phyloP scores from a whole-genome alignment of 176 grass and related monocot species.

The Triticum dicoccoides region DNA sequence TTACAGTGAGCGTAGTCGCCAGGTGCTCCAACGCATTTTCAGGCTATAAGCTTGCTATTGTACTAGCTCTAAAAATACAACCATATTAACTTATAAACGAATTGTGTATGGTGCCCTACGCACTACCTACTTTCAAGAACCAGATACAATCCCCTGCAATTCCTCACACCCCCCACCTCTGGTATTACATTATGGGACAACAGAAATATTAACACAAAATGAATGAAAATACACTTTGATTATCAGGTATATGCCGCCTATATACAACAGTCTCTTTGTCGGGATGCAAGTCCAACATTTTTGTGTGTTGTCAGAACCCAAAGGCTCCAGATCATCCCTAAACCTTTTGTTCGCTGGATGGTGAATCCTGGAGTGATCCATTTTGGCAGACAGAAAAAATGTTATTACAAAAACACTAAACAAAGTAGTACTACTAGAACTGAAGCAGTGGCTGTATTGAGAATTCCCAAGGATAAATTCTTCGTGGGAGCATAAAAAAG shows the following conservation, averaged over 20 bases:
- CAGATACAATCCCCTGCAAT: not conserved
- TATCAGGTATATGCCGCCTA: slow-evolving; percentile 50
- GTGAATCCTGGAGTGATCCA: slow-evolving; percentile 44
- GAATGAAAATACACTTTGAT: slow-evolving; percentile 37
- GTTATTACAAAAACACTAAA: slow-evolving; percentile 13
- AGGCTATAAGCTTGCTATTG: no score
- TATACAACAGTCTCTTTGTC: slow-evolving; percentile 38
- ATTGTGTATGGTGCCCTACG: slow-evolving; percentile 9
- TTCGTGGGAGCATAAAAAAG: not conserved
- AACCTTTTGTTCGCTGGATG: slow-evolving; percentile 40
- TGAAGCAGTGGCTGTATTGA: not conserved
- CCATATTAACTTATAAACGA: slow-evolving; percentile 38
- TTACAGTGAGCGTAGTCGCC: no score
- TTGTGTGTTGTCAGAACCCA: not conserved
- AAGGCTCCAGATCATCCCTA: slow-evolving; percentile 24
- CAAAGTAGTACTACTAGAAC: not conserved
- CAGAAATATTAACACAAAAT: slow-evolving; percentile 48
- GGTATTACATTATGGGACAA: slow-evolving; percentile 33
- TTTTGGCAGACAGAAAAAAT: slow-evolving; percentile 17
- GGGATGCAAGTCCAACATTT: slow-evolving; percentile 5
- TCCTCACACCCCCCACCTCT: not conserved
- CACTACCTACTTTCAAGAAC: slow-evolving; percentile 15
- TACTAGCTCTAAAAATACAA: slow-evolving; percentile 15
- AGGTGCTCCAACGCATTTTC: no score
- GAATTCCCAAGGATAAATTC: not conserved